phyloP scores from a whole-genome alignment of 305 asterid genomes.

The Caryopteris hybrid region DNA sequence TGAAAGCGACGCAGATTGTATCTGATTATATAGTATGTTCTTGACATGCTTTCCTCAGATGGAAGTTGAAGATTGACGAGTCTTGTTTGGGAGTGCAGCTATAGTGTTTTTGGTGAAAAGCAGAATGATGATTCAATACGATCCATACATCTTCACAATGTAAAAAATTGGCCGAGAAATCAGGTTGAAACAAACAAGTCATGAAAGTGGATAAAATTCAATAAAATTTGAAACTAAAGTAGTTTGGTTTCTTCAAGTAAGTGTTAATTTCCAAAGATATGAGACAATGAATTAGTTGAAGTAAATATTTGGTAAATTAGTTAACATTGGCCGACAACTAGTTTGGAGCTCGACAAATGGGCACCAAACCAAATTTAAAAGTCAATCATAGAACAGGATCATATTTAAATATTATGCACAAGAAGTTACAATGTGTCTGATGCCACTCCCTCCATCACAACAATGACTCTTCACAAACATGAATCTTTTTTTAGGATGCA shows the following conservation, averaged over 20 bases:
- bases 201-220: not conserved
- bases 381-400: too few relatives aligned
- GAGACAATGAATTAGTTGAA: not conserved
- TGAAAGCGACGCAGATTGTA: too few relatives aligned
- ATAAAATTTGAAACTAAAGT: not conserved
- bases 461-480: too few relatives aligned
- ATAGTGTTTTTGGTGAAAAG: constrained; percentile 19
- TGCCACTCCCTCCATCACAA: too few relatives aligned
- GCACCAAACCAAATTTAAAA: too few relatives aligned
- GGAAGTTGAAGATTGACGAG: not conserved
- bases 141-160: not conserved
- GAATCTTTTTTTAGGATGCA: too few relatives aligned
- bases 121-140: not conserved
- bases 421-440: too few relatives aligned
- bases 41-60: too few relatives aligned
- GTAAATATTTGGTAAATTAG: not conserved
- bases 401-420: too few relatives aligned
- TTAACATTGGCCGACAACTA: not conserved
- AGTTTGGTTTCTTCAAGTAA: not conserved
- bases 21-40: too few relatives aligned
- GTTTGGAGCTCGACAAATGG: too few relatives aligned
- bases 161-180: not conserved
- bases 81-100: not conserved
- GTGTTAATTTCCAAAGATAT: not conserved
- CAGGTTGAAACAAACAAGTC: not conserved